phyloP scores from a whole-genome alignment of 2,329 filamentous ascomycete species.

The Sporothrix protearum region DNA sequence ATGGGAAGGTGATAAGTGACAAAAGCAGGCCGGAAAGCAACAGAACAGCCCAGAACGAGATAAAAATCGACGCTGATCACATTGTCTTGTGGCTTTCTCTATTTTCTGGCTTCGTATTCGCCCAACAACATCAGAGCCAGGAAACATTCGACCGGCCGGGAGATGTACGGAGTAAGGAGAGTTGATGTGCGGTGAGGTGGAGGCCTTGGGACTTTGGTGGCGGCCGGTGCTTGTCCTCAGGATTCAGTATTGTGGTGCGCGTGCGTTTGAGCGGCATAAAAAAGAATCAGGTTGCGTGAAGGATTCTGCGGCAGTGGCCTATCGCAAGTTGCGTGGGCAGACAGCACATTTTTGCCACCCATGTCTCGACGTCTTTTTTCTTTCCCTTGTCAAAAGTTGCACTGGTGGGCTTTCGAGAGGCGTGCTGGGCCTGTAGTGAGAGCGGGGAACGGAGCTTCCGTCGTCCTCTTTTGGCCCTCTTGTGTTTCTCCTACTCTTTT shows the following conservation, averaged over 20 bases:
- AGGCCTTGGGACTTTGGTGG: neutral
- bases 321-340: neutral
- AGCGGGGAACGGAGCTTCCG: neutral
- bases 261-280: neutral
- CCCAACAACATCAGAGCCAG: neutral
- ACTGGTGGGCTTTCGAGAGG: neutral
- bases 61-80: neutral
- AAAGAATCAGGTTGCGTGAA: neutral
- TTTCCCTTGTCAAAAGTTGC: neutral
- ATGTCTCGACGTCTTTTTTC: neutral
- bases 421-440: conserved; percentile 1
- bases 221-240: neutral
- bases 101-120: neutral
- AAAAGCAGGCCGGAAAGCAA: neutral
- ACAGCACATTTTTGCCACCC: neutral
- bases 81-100: too few species aligned
- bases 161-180: neutral
- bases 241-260: neutral
- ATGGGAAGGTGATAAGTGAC: conserved; percentile 5
- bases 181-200: neutral
- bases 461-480: neutral
- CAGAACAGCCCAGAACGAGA: neutral
- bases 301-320: conserved; percentile 5
- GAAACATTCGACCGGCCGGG: neutral
- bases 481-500: neutral